A percentile compares a stretch with the other conserved stretches of the same genome.
Conservation (phyloP, 495 filamentous ascomycete species). For the Penicillium chermesinum region DNA sequence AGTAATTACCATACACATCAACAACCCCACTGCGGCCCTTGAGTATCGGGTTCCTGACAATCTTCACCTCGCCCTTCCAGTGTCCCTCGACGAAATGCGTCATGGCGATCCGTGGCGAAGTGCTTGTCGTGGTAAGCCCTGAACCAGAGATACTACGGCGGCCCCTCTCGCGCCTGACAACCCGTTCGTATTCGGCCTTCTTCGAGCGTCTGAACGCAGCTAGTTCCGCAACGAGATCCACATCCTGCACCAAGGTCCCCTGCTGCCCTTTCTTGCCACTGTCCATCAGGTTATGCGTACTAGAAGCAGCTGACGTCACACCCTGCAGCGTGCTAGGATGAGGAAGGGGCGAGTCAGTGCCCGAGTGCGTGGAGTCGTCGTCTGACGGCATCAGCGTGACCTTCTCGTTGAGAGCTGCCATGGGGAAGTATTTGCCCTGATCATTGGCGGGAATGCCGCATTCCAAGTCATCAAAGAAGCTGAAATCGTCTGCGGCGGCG, state of each 20-base stretch:
- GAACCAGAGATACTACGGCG: conserved; percentile 23
- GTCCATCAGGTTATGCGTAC: not conserved
- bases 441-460: conserved; percentile 47
- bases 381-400: conserved; percentile 34
- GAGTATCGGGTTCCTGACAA: conserved; percentile 41
- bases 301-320: conserved; percentile 2
- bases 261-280: not conserved
- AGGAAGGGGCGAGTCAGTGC: conserved; percentile 11
- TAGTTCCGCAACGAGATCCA: conserved; percentile 47
- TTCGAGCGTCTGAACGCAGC: conserved; percentile 43
- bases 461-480: conserved; percentile 61
- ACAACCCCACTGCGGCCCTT: conserved; percentile 41
- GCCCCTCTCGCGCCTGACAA: conserved; percentile 24
- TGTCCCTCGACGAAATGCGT: conserved; percentile 43
- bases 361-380: conserved; percentile 19
- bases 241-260: conserved; percentile 13
- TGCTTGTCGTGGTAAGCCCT: conserved; percentile 14
- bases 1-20: conserved; percentile 52
- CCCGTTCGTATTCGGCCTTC: conserved; percentile 41
- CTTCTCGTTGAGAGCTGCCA: conserved; percentile 42
- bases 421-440: conserved; percentile 39
- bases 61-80: conserved; percentile 52
- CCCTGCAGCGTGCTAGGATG: conserved; percentile 3
- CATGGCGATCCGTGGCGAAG: conserved; percentile 23
- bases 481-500: conserved; percentile 56